Conservation (phyloP, 2,329 filamentous ascomycete species). For the Drechslerella stenobrocha region DNA sequence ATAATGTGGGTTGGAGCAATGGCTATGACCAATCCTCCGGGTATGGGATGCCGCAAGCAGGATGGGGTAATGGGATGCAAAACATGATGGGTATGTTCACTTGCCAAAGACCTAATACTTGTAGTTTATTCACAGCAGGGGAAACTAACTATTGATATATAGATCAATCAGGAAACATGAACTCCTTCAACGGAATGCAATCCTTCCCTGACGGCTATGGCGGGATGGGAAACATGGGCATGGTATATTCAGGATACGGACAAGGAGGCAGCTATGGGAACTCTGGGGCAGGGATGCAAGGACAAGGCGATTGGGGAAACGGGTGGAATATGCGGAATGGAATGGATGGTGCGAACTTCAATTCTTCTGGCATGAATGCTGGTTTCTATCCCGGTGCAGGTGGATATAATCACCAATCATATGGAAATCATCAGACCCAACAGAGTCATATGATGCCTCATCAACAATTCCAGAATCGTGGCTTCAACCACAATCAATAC, state of each 20-base stretch:
- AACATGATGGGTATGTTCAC: slow-evolving; percentile 43
- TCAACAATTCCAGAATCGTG: slow-evolving; percentile 49
- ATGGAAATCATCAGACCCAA: slow-evolving; percentile 53
- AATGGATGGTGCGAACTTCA: slow-evolving; percentile 48
- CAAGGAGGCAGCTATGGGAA: slow-evolving; percentile 44
- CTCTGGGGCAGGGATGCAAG: slow-evolving; percentile 45
- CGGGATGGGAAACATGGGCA: slow-evolving; percentile 50
- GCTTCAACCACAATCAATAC: slow-evolving; percentile 48
- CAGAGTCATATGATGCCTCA: slow-evolving; percentile 49
- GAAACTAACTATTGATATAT: slow-evolving; percentile 9
- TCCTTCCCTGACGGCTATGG: slow-evolving; percentile 50
- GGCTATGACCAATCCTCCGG: slow-evolving; percentile 50
- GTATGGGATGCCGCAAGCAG: slow-evolving; percentile 49
- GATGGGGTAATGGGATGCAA: slow-evolving; percentile 50
- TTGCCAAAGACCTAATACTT: neutral
- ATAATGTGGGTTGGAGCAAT: slow-evolving; percentile 36
- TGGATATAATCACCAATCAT: slow-evolving; percentile 54
- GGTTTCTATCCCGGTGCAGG: slow-evolving; percentile 53
- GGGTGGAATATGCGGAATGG: slow-evolving; percentile 51
- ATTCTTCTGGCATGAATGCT: slow-evolving; percentile 50
- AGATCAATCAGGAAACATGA: slow-evolving; percentile 45
- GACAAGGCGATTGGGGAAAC: slow-evolving; percentile 49
- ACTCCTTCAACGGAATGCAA: slow-evolving; percentile 48
- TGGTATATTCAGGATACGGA: slow-evolving; percentile 44
- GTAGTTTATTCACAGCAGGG: neutral